Base-by-base conservation (phyloP, 345 rosid genomes). In the Jatropha curcas region DNA sequence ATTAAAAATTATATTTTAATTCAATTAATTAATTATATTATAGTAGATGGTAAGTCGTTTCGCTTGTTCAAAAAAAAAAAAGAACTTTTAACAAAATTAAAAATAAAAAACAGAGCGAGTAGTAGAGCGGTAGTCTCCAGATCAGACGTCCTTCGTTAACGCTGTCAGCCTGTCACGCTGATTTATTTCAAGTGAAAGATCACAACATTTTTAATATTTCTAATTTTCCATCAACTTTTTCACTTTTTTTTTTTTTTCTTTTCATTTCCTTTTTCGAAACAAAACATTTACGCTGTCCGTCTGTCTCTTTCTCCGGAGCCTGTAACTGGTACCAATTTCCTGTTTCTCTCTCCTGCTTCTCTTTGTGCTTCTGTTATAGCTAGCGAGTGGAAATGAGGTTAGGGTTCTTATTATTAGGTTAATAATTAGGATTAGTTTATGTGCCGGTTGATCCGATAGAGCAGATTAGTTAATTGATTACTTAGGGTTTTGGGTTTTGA, bases 401-500 rank as follows among this genome's bases (percentile, higher is more conserved):
- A 48, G 53, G 53, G 53, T 56, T 66, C 24, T 46, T 46, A 11
- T 52, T 43, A 2, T 30, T 67, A 4, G 56, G 56, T 46, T 65
- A 65, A 45, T 5, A 39, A 7, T 39, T 39, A 17, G 55, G 56
- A 28, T 41, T 65, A 65, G 55, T 65, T 7, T 27, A 10, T 35
- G 8, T 65, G 0, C 31, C 31, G 30, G 19, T 43, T 46, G 35
- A 30, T 48, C 20, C 0, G 9, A 17, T 67, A 50, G 3, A 31
- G 50, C n/a, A 25, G 19, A 35, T 37, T 62, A 2, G 30, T 73
- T 30, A 46, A 10, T 34, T 65, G 10, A 16, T 43, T 73, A 30
- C 53, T 61, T 78, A 85, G 85, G 88, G 82, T 82, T 63, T 65
- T 22, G 31, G 76, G 56, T 78, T 74, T 52, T 30, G 71, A 73